Base-by-base conservation (phyloP, 108 stramenopile species). In the Fragilaria crotonensis region DNA sequence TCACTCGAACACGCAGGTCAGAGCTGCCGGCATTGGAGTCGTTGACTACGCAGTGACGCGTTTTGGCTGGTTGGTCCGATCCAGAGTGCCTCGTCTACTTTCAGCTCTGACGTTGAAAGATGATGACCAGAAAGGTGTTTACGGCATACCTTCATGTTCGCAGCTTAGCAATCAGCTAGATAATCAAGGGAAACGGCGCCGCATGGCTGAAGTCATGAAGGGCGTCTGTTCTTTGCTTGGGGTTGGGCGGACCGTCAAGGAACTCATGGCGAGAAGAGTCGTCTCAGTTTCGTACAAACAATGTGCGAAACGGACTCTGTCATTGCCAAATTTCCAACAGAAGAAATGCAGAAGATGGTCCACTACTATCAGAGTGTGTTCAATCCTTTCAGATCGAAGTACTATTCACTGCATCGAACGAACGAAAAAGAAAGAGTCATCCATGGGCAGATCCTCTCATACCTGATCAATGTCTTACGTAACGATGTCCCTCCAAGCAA, bases 121-220 rank as follows among this genome's bases (percentile, higher is more conserved):
- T 46, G 79, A 70, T 20, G 65, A 68, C 3, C 57, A 73, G 58
- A 59, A 82, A 56, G 85, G 75, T 22, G 73, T 65, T 20, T 83
- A 71, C 67, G 91, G 91, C 14, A 59, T 93, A 29, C 81, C 85
- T 5, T 83, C 85, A 20, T 81, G 81, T 49, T 52, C 75, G 11
- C 48, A 57, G 52, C 77, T 93, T 5, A 72, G 67, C 4, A 52
- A 59, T 41, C 57, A 80, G 50, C 57, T 85, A 25, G 84, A 89
- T 45, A 59, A 67, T 21, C 83, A 87, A 67, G 84, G 87, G 7
- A 87, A 81, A 47, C 64, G 85, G 60, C 73, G 75, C 32, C 80
- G 91, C 2, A 72, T 93, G 5, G 81, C 91, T 26, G 91, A 93
- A 64, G 85, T 81, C 14, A 70, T 89, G 66, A 93, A 93, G 70